Evolutionary conservation across 2,329 filamentous ascomycete genomes (phyloP), one percentile per base, ranked within the genome.

Genomic region (Hirsutella thompsonii): DNA sequence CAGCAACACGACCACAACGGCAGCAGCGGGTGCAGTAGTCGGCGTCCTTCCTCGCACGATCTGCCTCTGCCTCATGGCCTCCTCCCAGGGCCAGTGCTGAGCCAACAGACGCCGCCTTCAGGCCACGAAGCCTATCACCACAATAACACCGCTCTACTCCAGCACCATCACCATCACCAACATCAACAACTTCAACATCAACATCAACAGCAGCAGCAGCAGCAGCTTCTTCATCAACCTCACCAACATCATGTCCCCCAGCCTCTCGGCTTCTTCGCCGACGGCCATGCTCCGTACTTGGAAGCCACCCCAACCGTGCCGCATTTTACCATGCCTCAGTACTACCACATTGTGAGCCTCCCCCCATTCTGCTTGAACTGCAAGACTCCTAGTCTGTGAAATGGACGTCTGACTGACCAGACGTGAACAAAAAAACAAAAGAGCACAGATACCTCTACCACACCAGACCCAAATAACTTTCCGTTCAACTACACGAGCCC

Each of bases 401-500:
- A 26, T n/a, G 23, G 23, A 11, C 23, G 6, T 11, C 6, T 26
- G 16, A n/a, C 32, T 33, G 32, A 33, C 32, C 4, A 16, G 11
- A 5, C 14, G 8, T 13, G 14, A 16, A 4, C 2, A 14, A 33
- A n/a, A 33, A 16, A 13, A 33, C 32, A 13, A 3, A 14, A 33
- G 32, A 33, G 16, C 32, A 33, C 32, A 13, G 32, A 33, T 8
- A 8, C 32, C 14, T 3, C 32, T 8, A 33, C 32, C 8, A 33
- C 32, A 4, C 32, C 32, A 33, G 32, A 33, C 32, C 32, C 32
- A n/a, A 33, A 3, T n/a, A 33, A 16, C 32, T 33, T 19, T 21
- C 23, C 35, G 26, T 33, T 30, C 28, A 29, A 20, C n/a, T 43
- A 42, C 43, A 39, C 37, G 20, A 45, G 46, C 38, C 43, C 46